phyloP scores from a whole-genome alignment of 2,329 filamentous ascomycete genomes.

The Colletotrichum tamarilloi region DNA sequence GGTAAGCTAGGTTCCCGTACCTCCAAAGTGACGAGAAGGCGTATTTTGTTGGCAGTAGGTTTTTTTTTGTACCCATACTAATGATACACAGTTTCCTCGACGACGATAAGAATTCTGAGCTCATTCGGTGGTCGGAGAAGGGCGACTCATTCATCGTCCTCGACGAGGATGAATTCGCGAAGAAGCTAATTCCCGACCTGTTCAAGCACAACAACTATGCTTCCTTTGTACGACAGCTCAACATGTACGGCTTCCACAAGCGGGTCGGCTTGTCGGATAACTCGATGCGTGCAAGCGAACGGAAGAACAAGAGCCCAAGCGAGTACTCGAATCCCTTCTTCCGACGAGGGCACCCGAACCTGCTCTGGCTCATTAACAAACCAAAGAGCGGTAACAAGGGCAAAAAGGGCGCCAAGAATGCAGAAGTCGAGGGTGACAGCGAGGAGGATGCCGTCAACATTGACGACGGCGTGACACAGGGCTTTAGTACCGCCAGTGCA shows the following conservation, averaged over 20 bases:
- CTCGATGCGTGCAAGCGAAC: slow-evolving; percentile 96
- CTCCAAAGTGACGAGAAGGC: neutral
- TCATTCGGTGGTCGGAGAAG: slow-evolving; percentile 97
- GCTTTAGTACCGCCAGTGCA: slow-evolving; percentile 38
- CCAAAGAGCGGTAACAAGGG: slow-evolving; percentile 77
- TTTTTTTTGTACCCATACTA: slow-evolving; percentile 25
- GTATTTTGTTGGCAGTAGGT: neutral
- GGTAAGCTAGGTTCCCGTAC: slow-evolving; percentile 65
- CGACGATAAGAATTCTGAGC: slow-evolving; percentile 89
- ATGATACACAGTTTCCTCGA: slow-evolving; percentile 81
- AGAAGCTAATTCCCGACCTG: slow-evolving; percentile 93
- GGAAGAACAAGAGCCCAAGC: slow-evolving; percentile 97
- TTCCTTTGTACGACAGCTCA: slow-evolving; percentile 93
- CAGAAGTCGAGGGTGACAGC: slow-evolving; percentile 79
- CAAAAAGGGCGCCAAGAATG: slow-evolving; percentile 72
- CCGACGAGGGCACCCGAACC: slow-evolving; percentile 88
- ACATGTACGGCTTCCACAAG: slow-evolving; percentile 99
- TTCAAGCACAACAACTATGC: slow-evolving; percentile 99
- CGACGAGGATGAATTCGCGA: slow-evolving; percentile 98
- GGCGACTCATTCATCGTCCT: slow-evolving; percentile 97
- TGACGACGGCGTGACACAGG: slow-evolving; percentile 49
- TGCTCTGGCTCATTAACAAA: slow-evolving; percentile 97
- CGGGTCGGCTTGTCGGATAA: slow-evolving; percentile 93
- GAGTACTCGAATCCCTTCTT: slow-evolving; percentile 99
- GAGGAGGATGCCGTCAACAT: slow-evolving; percentile 57